Base-by-base conservation (phyloP, 1,284 basidiomycete genomes). In the Fomitopsis palustris region DNA sequence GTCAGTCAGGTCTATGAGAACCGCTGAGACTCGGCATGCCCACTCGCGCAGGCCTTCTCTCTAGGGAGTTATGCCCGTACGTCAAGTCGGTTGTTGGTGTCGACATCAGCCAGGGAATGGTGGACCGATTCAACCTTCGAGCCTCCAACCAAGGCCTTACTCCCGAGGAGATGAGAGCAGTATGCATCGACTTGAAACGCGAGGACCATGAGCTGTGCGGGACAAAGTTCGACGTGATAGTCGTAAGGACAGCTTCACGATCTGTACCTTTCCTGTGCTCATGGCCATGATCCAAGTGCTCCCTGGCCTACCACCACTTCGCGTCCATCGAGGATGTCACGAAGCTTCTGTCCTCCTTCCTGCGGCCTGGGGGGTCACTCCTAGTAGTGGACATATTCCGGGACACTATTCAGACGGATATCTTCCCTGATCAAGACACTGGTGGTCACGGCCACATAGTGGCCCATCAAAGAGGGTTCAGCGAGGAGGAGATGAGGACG, bases 301-400 rank as follows among this genome's bases (percentile, higher is more conserved):
- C 81, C 6, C 77, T 80, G 58, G 77, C 88, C 1, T 92, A 87
- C 65, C 88, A 92, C 65, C 90, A 92, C 67, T 79, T 91, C 63
- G 62, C 73, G 1, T 78, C 79, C 33, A 77, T 86, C 60, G 70
- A 74, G 4, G 74, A 74, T 4, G 78, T 78, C 25, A 89, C 87
- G 3, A 72, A 72, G n/a, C 72, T 70, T 0, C 80, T 92, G 16
- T 74, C 75, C 2, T 74, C 71, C 25, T 83, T 83, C 67, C 74
- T 91, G 57, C 86, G 85, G 61, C 84, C 86, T 0, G 79, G 82
- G 2, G 89, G 87, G 2, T 72, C 71, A 6, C 76, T 92, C 0
- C 70, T 90, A 43, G 81, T 92, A 4, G 73, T 78, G 6, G 88
- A 90, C 65, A 70, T 86, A 27, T 64, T 78, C 23, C 65, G 70